Base-by-base conservation (phyloP, 192 early-diverging fungal species). In the Backusella macrospora region DNA sequence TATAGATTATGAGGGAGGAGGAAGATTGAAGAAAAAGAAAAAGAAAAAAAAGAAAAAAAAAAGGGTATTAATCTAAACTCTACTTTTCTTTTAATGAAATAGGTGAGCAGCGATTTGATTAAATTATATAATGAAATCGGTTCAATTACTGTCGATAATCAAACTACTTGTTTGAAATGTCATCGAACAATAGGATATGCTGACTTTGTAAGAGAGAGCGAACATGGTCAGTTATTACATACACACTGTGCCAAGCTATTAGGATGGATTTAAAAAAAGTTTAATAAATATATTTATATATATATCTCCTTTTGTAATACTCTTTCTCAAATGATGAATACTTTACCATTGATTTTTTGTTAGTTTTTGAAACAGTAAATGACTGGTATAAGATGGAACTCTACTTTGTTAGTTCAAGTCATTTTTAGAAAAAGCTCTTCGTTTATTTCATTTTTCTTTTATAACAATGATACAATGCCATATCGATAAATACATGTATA, bases 151-250 rank as follows among this genome's bases (percentile, higher is more conserved):
- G 76, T 86, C 34, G 80, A 80, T 4, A 63, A 74, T 39, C 74
- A 87, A 34, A 71, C 76, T 21, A 38, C 72, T 1, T 87, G 86
- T 48, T 47, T 75, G 68, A 79, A 76, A 26, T 87, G 86, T 49
- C 71, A 80, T 8, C 70, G 71, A 10, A 64, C 76, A 21, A 72
- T 87, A 23, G 84, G 79, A 14, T 75, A 83, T 63, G 29, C 73
- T 6, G 72, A 79, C 5, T 80, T 85, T 72, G 77, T 83, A 55
- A 62, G 81, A 18, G 73, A 83, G 34, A 72, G 73, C 15, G 80
- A 82, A 15, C 68, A 63, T 55, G 75, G 75, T 34, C 72, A 73
- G n/a, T 67, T 80, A 23, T 59, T 82, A 12, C 86, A 87, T 71
- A 21, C 82, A 21, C 78, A 85, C 44, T 85, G 83, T 68, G 80